A percentile compares a stretch with the other conserved stretches of the same genome.
Evolutionary conservation across 257 asterid genomes (phyloP).

Genomic region (Ilex aquifolium): DNA sequence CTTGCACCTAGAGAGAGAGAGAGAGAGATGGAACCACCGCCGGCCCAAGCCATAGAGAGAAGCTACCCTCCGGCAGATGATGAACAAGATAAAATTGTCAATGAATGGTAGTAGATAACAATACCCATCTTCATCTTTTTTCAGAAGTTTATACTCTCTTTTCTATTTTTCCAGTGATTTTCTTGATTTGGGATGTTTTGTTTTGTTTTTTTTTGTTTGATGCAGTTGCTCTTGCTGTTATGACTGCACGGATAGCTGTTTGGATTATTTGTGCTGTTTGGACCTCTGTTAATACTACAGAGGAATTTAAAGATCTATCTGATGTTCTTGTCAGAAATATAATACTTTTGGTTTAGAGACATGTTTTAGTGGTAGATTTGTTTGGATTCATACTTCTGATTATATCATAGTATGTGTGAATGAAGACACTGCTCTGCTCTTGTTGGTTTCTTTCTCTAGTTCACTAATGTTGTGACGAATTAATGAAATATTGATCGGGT

Average conservation of each 20-base stretch:
- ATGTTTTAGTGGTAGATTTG: no score
- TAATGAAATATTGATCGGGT: no score
- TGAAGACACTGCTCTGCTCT: no score
- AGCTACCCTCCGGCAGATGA: conserved; percentile 43
- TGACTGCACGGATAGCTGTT: conserved; percentile 44
- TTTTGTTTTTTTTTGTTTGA: conserved; percentile 5
- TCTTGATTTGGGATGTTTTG: background rate
- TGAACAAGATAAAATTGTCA: conserved; percentile 39
- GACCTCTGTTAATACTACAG: conserved; percentile 26
- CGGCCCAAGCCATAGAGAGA: conserved; percentile 41
- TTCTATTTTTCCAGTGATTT: background rate
- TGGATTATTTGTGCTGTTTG: conserved; percentile 47
- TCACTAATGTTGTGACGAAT: no score
- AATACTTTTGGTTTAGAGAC: no score
- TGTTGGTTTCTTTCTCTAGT: no score
- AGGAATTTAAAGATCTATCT: no score
- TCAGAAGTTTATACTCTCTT: background rate
- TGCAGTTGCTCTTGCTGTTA: conserved; percentile 69
- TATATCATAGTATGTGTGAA: no score
- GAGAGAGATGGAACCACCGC: conserved; percentile 53
- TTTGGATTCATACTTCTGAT: no score
- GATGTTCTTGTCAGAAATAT: no score
- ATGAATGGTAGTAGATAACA: conserved; percentile 37
- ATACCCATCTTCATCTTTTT: background rate
- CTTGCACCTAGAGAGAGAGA: background rate